A percentile compares a stretch with the other conserved stretches of the same genome.
Evolutionary conservation across 768 basidiomycete genomes (phyloP).

Genomic region (Lactarius indigo): DNA sequence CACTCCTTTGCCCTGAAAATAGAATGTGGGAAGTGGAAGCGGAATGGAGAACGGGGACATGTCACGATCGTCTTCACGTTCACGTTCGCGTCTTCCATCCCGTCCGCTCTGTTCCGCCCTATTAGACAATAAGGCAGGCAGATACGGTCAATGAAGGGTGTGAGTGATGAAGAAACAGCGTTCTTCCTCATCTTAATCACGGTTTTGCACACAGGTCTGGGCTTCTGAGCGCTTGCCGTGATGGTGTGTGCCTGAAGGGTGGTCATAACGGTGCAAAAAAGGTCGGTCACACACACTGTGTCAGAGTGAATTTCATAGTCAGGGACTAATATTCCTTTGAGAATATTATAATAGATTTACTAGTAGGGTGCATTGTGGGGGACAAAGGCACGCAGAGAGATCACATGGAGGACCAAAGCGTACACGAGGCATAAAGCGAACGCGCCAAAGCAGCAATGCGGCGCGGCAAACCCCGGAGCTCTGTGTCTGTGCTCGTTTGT

Average conservation of each 20-base stretch:
- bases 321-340: not conserved
- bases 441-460: not conserved
- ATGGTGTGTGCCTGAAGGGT: not conserved
- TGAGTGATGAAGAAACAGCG: not conserved
- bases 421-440: not conserved
- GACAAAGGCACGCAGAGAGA: not conserved
- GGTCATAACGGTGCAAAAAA: not conserved
- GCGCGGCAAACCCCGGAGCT: not conserved
- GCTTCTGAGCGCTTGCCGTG: not conserved
- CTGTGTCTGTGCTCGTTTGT: not conserved
- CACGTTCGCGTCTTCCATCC: not conserved
- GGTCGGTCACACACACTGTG: not conserved
- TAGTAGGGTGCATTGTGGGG: not conserved
- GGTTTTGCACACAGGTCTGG: not conserved
- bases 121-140: not conserved
- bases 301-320: not conserved
- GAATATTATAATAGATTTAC: not conserved
- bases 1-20: not conserved
- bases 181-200: not conserved
- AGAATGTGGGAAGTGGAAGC: not conserved
- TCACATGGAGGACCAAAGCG: not conserved
- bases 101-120: not conserved
- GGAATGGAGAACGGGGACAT: not conserved
- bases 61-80: constrained; percentile 3
- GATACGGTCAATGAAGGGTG: not conserved